Evolutionary conservation across 345 rosid species (phyloP).

Genomic region (Brassica cretica): DNA sequence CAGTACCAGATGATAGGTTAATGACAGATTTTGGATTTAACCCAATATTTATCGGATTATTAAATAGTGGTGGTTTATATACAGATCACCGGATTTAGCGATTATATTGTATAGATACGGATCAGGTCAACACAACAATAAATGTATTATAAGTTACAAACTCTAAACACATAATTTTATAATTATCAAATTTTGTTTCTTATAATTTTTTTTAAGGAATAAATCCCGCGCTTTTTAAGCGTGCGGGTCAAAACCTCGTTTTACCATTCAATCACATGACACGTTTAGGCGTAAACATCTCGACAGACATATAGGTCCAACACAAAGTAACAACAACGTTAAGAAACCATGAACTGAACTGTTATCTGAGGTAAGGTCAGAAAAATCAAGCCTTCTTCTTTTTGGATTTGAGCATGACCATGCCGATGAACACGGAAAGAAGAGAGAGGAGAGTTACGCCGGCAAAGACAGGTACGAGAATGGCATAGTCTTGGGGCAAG

Average conservation of each 20-base stretch:
- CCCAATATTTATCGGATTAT: no score
- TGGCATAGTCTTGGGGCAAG: constrained; percentile 81
- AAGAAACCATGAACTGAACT: constrained; percentile 4
- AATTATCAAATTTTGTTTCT: no score
- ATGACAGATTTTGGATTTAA: neutral
- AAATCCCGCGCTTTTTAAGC: no score
- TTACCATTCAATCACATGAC: neutral
- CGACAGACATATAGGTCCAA: constrained; percentile 7
- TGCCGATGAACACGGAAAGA: constrained; percentile 67
- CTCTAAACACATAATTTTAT: no score
- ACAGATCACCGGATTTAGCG: no score
- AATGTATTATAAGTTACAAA: no score
- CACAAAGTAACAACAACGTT: constrained; percentile 7
- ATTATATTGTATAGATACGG: no score
- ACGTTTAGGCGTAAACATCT: neutral
- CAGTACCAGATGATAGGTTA: neutral
- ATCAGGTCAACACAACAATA: no score
- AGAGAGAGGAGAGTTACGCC: constrained; percentile 70
- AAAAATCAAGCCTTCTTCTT: constrained; percentile 66
- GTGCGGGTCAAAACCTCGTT: no score
- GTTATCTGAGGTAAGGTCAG: neutral
- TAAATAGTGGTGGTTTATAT: no score
- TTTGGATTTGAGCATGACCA: constrained; percentile 80
- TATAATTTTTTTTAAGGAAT: no score
- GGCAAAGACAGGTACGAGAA: constrained; percentile 70